Evolutionary conservation across 2,329 filamentous ascomycete species (phyloP), one percentile per base, ranked within the genome.

Genomic region (Stachybotrys chartarum): DNA sequence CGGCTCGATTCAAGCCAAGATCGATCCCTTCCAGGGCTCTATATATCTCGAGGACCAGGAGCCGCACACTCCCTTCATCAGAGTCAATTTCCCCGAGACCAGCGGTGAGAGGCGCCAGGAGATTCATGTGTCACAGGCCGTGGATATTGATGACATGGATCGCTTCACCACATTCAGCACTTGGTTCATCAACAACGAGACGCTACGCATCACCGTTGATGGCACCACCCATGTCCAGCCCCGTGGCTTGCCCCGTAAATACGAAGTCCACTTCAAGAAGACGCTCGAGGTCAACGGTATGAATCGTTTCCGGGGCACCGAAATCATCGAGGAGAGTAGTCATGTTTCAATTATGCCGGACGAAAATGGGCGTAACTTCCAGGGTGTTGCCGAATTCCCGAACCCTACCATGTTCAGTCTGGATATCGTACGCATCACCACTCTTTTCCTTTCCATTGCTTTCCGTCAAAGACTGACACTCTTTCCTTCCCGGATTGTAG

Each of bases 371-470:
- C 76, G 78, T 65, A 89, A 88, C 72, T 85, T 89, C 70, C 71
- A 77, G 53, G 85, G 78, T 61, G 78, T 73, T 14, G 78, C 79
- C 56, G 73, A 74, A 55, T 84, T 89, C 52, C 84, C 83, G 60
- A 90, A 89, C 68, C 78, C 76, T 7, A 86, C 85, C 1, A 70
- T 81, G 53, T 77, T 86, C 64, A 82, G 78, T n/a, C 75, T 89
- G 53, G 79, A 86, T 39, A 79, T 89, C 62, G 82, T 84, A 72
- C 71, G 79, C 18, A 4, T 35, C 16, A 51, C 3, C 14, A 55
- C 46, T 47, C 18, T n/a, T 16, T 7, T 48, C 7, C 7, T 4
- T 16, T 4, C 30, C 35, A 14, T 11, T 30, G 12, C 30, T 30
- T 53, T 42, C 50, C 18, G 55, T 63, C 50, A 61, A 51, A 49